phyloP scores from a whole-genome alignment of 2,329 filamentous ascomycete genomes.

The Neonectria faginata region DNA sequence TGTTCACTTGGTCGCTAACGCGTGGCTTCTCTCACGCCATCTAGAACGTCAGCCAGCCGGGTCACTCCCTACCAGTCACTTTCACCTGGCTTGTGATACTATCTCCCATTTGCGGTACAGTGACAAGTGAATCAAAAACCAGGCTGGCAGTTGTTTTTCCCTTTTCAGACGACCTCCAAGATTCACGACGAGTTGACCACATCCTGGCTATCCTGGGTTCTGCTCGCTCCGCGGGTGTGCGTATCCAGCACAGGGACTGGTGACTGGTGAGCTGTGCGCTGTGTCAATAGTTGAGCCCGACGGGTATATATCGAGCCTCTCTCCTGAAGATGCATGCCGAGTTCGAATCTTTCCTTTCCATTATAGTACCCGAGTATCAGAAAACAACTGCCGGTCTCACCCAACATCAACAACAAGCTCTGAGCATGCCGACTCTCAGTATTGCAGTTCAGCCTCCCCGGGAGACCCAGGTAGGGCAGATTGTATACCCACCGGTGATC shows the following conservation, averaged over 20 bases:
- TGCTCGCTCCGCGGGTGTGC: neutral
- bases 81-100: neutral
- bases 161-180: neutral
- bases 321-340: neutral
- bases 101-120: neutral
- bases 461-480: constrained; percentile 27
- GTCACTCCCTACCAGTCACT: neutral
- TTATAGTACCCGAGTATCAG: neutral
- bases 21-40: neutral
- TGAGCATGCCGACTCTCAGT: constrained; percentile 30
- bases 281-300: neutral
- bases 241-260: neutral
- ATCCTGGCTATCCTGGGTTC: neutral
- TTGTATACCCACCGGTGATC: constrained; percentile 42
- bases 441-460: constrained; percentile 45
- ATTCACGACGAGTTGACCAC: neutral
- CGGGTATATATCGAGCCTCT: constrained; percentile 14
- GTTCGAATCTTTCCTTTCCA: constrained; percentile 25
- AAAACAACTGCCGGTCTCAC: neutral
- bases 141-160: neutral
- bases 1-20: constrained; percentile 1
- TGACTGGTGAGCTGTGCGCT: neutral
- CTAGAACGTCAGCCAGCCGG: neutral
- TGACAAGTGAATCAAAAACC: constrained; percentile 4
- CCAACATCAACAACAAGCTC: neutral